phyloP scores from a whole-genome alignment of 306 rosid genomes.

The Betula pendula region DNA sequence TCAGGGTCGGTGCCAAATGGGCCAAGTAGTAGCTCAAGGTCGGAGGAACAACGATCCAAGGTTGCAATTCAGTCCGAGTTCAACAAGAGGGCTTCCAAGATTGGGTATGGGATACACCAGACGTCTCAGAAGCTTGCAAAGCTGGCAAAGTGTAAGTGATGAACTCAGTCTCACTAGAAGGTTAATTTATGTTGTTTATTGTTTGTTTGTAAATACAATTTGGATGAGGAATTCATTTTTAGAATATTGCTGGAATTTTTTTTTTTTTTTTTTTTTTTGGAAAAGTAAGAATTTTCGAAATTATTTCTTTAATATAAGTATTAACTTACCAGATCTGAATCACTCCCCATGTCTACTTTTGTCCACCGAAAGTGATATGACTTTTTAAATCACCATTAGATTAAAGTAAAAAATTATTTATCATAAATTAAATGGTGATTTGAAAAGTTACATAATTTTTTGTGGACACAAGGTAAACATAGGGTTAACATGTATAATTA shows the following conservation, averaged over 20 bases:
- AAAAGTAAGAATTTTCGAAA: neutral
- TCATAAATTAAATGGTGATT: no score
- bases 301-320: neutral
- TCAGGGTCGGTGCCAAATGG: slow-evolving; percentile 56
- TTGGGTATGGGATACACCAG: slow-evolving; percentile 88
- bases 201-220: neutral
- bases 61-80: slow-evolving; percentile 78
- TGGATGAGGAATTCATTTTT: neutral
- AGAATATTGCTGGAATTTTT: neutral
- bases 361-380: no score
- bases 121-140: slow-evolving; percentile 92
- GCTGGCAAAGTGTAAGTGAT: slow-evolving; percentile 77
- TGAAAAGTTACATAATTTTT: no score
- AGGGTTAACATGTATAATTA: no score
- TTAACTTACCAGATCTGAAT: neutral
- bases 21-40: slow-evolving; percentile 52
- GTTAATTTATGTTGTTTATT: slow-evolving; percentile 1
- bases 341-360: no score
- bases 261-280: no score
- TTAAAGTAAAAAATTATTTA: no score
- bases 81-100: slow-evolving; percentile 80
- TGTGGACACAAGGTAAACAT: no score
- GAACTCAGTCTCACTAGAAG: neutral
- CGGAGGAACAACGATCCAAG: slow-evolving; percentile 71
- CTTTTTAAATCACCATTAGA: no score